These are phyloP conservation scores for Pestalotiopsis sp. DNA, from an alignment of 2,329 filamentous ascomycete genomes.

Conservation along the genomic window DNA sequence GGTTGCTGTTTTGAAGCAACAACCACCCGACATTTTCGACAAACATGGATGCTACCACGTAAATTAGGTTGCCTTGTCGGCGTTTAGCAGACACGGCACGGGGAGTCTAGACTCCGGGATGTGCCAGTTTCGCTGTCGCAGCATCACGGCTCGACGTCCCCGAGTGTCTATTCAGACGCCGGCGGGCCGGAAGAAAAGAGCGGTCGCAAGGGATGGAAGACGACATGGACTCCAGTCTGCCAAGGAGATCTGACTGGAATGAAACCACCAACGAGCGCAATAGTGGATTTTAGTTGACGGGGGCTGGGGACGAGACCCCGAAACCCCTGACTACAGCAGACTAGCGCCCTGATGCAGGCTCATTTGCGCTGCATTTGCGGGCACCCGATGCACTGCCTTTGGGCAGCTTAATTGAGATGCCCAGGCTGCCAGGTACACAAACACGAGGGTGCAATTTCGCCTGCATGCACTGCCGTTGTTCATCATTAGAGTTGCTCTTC, in stretches of 20 bases:
- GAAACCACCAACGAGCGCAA: neutral
- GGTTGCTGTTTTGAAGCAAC: conserved; percentile 10
- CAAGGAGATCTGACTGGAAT: neutral
- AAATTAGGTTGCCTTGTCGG: neutral
- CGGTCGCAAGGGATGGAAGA: neutral
- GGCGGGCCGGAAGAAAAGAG: neutral
- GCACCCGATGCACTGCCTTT: neutral
- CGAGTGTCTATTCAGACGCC: neutral
- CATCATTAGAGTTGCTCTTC: no score
- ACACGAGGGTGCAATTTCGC: no score
- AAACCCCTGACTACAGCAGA: neutral
- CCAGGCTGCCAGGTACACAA: no score
- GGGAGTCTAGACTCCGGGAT: neutral
- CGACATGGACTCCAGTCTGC: neutral
- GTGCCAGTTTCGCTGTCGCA: neutral
- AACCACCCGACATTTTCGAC: conserved; percentile 13
- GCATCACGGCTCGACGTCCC: neutral
- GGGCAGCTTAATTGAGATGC: neutral
- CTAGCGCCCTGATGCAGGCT: neutral
- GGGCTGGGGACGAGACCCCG: neutral
- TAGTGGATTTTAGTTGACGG: neutral
- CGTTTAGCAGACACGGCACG: neutral
- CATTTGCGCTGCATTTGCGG: neutral
- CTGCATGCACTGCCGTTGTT: no score
- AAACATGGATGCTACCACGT: conserved; percentile 7